Conservation (phyloP, 75 land plant genomes). For the Selaginella moellendorffii region DNA sequence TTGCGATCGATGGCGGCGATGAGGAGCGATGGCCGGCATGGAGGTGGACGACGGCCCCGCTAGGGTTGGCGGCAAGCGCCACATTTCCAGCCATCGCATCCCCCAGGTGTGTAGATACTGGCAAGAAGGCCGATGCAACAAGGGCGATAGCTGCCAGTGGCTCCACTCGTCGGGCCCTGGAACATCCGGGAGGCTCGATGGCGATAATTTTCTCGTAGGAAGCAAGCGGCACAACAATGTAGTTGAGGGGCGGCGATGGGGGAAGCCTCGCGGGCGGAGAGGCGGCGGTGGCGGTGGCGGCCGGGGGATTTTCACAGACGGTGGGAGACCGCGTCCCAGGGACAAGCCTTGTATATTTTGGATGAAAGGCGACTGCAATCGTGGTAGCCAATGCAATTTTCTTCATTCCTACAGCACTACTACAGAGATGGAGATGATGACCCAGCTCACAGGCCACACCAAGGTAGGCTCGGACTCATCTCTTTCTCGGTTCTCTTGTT, state of each 20-base stretch:
- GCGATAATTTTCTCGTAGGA: slow-evolving; percentile 12
- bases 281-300: slow-evolving; percentile 25
- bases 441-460: slow-evolving; percentile 65
- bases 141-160: slow-evolving; percentile 26
- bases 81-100: background rate
- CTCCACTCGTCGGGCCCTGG: slow-evolving; percentile 31
- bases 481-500: too few relatives aligned
- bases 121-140: slow-evolving; percentile 61
- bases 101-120: slow-evolving; percentile 50
- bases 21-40: slow-evolving; percentile 8
- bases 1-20: too few relatives aligned
- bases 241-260: slow-evolving; percentile 12
- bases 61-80: slow-evolving; percentile 13
- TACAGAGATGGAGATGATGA: slow-evolving; percentile 42
- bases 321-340: background rate
- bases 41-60: slow-evolving; percentile 15
- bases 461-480: too few relatives aligned
- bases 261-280: slow-evolving; percentile 15
- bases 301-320: background rate
- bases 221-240: slow-evolving; percentile 2
- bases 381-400: slow-evolving; percentile 58
- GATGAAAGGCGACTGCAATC: slow-evolving; percentile 48
- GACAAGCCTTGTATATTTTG: slow-evolving; percentile 52
- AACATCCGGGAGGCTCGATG: slow-evolving; percentile 34
- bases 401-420: slow-evolving; percentile 60